Conservation (phyloP, 768 basidiomycete genomes). For the Erythrobasidium yunnanense region DNA sequence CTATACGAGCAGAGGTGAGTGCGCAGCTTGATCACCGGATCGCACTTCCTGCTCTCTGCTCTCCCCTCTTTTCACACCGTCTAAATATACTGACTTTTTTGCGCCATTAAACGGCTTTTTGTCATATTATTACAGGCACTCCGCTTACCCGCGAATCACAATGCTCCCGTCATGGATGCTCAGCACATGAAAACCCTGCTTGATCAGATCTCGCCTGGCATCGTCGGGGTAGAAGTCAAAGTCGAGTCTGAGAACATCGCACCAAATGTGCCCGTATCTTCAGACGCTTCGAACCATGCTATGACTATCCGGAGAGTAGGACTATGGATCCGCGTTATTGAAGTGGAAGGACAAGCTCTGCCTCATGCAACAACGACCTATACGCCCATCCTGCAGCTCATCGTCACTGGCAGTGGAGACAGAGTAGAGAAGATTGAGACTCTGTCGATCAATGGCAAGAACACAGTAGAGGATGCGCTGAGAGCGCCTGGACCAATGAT, state of each 20-base stretch:
- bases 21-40: background rate
- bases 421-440: conserved; percentile 6
- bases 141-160: background rate
- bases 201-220: conserved; percentile 20
- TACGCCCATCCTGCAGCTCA: conserved; percentile 22
- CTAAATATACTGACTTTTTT: background rate
- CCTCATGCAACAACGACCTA: conserved; percentile 6
- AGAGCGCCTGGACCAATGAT: background rate
- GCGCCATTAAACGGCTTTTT: background rate
- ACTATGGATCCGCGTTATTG: conserved; percentile 25
- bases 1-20: conserved; percentile 1
- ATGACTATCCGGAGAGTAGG: conserved; percentile 17
- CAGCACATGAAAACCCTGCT: conserved; percentile 1
- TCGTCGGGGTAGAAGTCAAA: conserved; percentile 18
- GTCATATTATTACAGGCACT: background rate
- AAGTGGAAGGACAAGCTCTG: conserved; percentile 12
- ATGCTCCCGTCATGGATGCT: background rate
- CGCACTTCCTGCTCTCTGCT: background rate
- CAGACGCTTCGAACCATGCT: background rate
- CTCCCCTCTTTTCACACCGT: background rate
- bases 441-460: conserved; percentile 17
- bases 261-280: background rate
- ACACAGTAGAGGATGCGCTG: background rate
- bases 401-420: conserved; percentile 1
- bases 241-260: conserved; percentile 10